A percentile compares a stretch with the other conserved stretches of the same genome.
Evolutionary conservation across 139 green algal species (phyloP).

Genomic region (Chlorella sp.): DNA sequence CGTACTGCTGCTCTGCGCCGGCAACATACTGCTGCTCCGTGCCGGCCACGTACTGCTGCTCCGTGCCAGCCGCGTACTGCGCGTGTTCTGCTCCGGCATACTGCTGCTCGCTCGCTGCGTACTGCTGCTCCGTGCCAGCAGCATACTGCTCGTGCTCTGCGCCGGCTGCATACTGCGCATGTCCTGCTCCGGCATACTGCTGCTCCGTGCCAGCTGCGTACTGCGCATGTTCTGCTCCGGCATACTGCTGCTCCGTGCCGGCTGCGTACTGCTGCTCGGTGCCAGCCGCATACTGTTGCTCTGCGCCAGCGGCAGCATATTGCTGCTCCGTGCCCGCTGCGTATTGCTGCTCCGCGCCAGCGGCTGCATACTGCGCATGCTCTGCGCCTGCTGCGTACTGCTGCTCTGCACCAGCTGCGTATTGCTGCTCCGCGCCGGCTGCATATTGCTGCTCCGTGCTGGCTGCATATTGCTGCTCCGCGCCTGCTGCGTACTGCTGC

Average conservation of each 20-base stretch:
- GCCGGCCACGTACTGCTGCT: background rate
- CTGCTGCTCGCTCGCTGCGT: too few relatives aligned
- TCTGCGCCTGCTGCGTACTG: background rate
- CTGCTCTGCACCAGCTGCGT: background rate
- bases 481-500: background rate
- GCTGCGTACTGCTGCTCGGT: background rate
- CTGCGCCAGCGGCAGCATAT: background rate
- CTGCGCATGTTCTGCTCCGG: conserved; percentile 16
- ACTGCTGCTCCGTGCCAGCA: too few relatives aligned
- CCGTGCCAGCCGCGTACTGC: too few relatives aligned
- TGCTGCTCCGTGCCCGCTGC: conserved; percentile 6
- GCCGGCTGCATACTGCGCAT: conserved; percentile 24
- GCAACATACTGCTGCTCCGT: background rate
- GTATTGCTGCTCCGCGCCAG: background rate
- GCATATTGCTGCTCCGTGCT: background rate
- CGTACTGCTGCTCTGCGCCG: background rate
- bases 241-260: background rate
- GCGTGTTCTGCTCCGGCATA: background rate
- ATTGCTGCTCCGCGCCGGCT: too few relatives aligned
- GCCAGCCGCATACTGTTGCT: conserved; percentile 29
- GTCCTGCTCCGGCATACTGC: conserved; percentile 1
- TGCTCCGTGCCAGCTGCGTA: conserved; percentile 28
- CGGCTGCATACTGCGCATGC: background rate
- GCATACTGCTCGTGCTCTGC: background rate
- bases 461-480: background rate